Conservation (phyloP, 768 basidiomycete species). For the Russula ochroleuca region DNA sequence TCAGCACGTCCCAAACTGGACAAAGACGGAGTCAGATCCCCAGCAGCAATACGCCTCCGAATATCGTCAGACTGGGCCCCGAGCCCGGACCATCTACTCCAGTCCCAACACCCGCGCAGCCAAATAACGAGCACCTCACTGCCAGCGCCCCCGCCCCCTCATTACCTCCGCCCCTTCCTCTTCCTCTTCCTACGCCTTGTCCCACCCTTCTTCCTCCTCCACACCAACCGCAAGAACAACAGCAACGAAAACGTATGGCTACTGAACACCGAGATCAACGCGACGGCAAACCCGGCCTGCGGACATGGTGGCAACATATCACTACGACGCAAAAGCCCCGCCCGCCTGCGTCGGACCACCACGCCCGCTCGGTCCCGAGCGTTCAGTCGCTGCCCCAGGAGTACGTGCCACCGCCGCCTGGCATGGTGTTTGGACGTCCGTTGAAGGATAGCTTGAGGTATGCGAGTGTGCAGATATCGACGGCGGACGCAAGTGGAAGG, state of each 20-base stretch:
- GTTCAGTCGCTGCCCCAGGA: background rate
- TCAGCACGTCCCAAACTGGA: constrained; percentile 8
- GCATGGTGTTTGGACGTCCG: constrained; percentile 77
- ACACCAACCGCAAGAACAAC: constrained; percentile 2
- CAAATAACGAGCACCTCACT: background rate
- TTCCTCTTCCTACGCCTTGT: constrained; percentile 14
- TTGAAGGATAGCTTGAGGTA: constrained; percentile 79
- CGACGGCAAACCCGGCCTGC: constrained; percentile 38
- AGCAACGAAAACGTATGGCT: background rate
- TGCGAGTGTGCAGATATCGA: constrained; percentile 92
- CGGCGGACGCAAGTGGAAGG: constrained; percentile 75
- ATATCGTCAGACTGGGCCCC: background rate
- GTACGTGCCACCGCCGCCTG: constrained; percentile 37
- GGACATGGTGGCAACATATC: constrained; percentile 82
- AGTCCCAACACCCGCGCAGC: background rate
- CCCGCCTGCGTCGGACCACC: constrained; percentile 35
- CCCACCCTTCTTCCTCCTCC: background rate
- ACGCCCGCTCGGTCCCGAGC: constrained; percentile 8
- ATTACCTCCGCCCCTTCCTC: background rate
- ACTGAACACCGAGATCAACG: constrained; percentile 11
- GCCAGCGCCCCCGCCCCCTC: background rate
- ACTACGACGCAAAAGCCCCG: constrained; percentile 57
- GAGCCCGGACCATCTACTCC: background rate
- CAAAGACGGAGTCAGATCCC: background rate
- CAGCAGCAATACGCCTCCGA: background rate